Evolutionary conservation across 768 basidiomycete genomes (phyloP).

Genomic region (Tulasnella calospora): DNA sequence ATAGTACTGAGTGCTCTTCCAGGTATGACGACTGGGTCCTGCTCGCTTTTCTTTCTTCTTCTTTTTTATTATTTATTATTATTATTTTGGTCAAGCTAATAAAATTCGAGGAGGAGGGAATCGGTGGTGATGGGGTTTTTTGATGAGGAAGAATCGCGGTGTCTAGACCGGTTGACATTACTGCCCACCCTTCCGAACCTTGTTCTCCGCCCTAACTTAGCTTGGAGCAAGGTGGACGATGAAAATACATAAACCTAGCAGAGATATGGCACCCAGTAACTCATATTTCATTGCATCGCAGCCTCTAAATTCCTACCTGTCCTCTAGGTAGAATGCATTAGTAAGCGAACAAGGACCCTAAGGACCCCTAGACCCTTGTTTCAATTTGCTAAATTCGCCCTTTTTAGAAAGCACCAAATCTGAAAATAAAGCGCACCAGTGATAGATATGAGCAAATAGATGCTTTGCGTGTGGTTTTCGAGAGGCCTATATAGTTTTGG

Average conservation of each 20-base stretch:
- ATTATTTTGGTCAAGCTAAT: not conserved
- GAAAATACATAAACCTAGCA: not conserved
- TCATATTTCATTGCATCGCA: too few species aligned
- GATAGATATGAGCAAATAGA: too few species aligned
- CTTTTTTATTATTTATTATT: not conserved
- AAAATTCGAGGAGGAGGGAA: not conserved
- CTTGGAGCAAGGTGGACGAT: too few species aligned
- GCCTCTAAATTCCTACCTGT: not conserved
- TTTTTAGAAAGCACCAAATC: not conserved
- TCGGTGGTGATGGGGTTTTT: not conserved
- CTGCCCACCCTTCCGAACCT: too few species aligned
- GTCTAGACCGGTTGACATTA: not conserved
- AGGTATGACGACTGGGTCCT: too few species aligned
- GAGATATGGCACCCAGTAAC: not conserved
- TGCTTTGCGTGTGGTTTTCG: not conserved
- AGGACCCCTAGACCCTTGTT: not conserved
- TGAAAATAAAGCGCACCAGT: not conserved
- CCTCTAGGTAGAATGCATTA: too few species aligned
- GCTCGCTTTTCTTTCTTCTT: too few species aligned
- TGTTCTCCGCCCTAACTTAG: too few species aligned
- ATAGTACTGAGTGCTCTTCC: too few species aligned
- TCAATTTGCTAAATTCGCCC: not conserved
- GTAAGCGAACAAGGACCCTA: not conserved
- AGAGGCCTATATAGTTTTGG: constrained; percentile 19
- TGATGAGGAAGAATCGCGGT: not conserved